phyloP scores from a whole-genome alignment of 225 moss, liverwort and hornwort genomes.

The Ulota crispa region DNA sequence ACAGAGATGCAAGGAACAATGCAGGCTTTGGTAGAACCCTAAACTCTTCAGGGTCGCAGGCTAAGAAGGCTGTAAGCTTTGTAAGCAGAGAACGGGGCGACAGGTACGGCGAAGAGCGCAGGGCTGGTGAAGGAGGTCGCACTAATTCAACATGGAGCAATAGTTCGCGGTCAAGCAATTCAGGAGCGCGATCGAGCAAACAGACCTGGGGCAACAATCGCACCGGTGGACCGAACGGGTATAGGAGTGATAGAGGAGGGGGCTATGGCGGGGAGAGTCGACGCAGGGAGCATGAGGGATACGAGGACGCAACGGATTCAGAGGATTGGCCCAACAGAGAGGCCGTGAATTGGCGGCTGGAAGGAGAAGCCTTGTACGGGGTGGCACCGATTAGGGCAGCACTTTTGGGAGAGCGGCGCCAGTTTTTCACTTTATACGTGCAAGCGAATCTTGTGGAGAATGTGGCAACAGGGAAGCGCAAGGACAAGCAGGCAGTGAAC shows the following conservation, averaged over 20 bases:
- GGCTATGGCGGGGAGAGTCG: conserved; percentile 32
- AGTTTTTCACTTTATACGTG: conserved; percentile 71
- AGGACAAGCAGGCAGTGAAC: conserved; percentile 81
- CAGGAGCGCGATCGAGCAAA: conserved; percentile 24
- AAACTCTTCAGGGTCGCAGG: conserved; percentile 20
- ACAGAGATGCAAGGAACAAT: conserved; percentile 24
- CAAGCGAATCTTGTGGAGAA: conserved; percentile 81
- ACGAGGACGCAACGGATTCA: conserved; percentile 41
- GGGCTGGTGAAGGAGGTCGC: conserved; percentile 24
- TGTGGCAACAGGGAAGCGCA: conserved; percentile 68
- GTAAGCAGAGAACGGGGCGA: conserved; percentile 52
- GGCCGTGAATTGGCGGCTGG: conserved; percentile 54
- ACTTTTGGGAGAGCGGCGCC: conserved; percentile 65
- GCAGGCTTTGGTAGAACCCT: conserved; percentile 1
- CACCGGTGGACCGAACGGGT: conserved; percentile 24
- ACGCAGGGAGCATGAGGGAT: conserved; percentile 42
- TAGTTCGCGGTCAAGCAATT: conserved; percentile 14
- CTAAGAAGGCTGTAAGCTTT: conserved; percentile 32
- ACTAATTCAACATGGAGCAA: conserved; percentile 26
- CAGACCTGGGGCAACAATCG: conserved; percentile 17
- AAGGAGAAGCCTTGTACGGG: conserved; percentile 86
- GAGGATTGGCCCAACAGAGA: conserved; percentile 50
- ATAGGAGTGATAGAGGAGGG: conserved; percentile 48
- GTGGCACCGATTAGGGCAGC: conserved; percentile 86
- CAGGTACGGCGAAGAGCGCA: conserved; percentile 25